Base-by-base conservation (phyloP, 768 basidiomycete species). In the Harrya chromipes region DNA sequence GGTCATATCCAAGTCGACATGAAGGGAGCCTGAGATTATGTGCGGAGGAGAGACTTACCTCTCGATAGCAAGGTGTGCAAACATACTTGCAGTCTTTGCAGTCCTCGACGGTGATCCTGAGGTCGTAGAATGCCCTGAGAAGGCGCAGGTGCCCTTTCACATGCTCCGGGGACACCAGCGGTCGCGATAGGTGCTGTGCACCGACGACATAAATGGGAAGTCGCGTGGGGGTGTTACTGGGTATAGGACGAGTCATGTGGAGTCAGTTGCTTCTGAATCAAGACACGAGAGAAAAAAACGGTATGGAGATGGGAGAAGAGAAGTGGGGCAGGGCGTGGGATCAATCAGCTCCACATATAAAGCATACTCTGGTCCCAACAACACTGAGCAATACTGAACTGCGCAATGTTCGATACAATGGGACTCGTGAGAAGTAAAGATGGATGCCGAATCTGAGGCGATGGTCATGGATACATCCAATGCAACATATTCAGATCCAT, bases 1-100 rank as follows among this genome's bases (percentile, higher is more conserved):
- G 5, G 23, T 34, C 47, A 16, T 2, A 13, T 5, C 5, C 24
- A 26, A 9, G 35, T 38, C 23, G 6, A 34, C 39, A 27, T 13
- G 24, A 4, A 7, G 10, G 4, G 19, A 4, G n/a, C 6, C 3
- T 14, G 40, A 17, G 26, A 20, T 26, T 3, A n/a, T 10, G 19
- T 9, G 38, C 2, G 36, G 20, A 23, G 33, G 19, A 34, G 4
- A 12, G 17, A 59, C 56, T 8, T 34, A 68, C 72, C 72, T 60
- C 39, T 74, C 70, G 6, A 71, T 65, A 3, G 74, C 72, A 11
- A 74, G 55, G 21, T 62, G 54, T 24, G 75, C 59, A 52, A 74
- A 74, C 74, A n/a, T n/a, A n/a, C n/a, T n/a, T n/a, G n/a, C 74
- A 74, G 1, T 69, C 68, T 23, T 54, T 59, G 19, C 62, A 46